Base-by-base conservation (phyloP, 1,284 basidiomycete species). In the Marasmius sp. region DNA sequence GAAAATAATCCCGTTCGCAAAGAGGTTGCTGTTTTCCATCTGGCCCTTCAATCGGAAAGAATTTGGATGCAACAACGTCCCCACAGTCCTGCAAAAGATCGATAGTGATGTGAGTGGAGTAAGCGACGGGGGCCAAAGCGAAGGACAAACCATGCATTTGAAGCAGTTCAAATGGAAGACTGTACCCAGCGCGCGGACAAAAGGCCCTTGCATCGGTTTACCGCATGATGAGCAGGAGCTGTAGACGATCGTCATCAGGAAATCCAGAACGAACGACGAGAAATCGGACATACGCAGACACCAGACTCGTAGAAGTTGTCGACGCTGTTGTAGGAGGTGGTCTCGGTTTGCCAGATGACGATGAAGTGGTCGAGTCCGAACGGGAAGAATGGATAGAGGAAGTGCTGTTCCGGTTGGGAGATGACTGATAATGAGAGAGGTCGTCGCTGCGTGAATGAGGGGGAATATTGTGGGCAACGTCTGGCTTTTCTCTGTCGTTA, bases 1-100 rank as follows among this genome's bases (percentile, higher is more conserved):
- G 87, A 77, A 99, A 99, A 77, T 99, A 99, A 75, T 99, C 97
- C 61, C 94, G 88, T 78, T 99, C 97, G 77, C 97, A 99, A n/a
- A 98, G 83, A 39, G 95, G 95, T 67, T 92, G 89, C 69, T 94
- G 93, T 71, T 88, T 91, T 65, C 91, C 88, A 72, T 94, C 92
- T 53, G 86, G 81, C 1, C 91, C 90, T 70, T 97, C 94, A 71
- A 98, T 94, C 38, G 97, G 97, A 77, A 99, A 99, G 83, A 99
- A 99, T 77, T 99, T 99, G 68, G 93, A 92, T 20, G 97, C 97
- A 49, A 99, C 97, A 57, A 98, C 93, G 71, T 92, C 91, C 69
- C 94, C 91, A 74, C 97, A 99, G 75, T 99, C 97, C 95, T 98
- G 62, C 58, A 51, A 68, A 57, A 34, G 50, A 45, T 47, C 45